Evolutionary conservation across 2,329 filamentous ascomycete genomes (phyloP).

Genomic region (Stachybotrys echinatus): DNA sequence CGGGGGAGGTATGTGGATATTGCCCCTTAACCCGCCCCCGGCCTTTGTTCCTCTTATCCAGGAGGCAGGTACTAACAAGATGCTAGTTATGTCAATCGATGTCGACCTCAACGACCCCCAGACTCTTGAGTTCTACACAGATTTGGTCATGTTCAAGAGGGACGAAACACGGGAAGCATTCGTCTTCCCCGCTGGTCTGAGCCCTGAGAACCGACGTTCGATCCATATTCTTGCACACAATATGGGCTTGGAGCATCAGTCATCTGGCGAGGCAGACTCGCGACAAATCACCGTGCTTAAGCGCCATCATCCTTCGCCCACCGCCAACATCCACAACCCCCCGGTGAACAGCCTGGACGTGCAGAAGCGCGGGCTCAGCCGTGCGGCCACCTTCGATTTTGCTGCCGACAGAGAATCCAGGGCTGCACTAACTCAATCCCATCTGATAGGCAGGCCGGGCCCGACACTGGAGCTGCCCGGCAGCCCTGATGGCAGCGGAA

Average conservation of each 20-base stretch:
- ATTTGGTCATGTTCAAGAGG: constrained; percentile 84
- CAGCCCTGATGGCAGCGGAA: constrained; percentile 58
- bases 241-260: constrained; percentile 87
- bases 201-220: constrained; percentile 78
- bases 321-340: constrained; percentile 50
- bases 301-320: constrained; percentile 46
- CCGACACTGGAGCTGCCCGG: constrained; percentile 86
- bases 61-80: background rate
- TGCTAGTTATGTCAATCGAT: constrained; percentile 40
- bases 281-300: constrained; percentile 89
- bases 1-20: constrained; percentile 32
- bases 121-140: constrained; percentile 83
- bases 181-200: constrained; percentile 75
- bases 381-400: constrained; percentile 96
- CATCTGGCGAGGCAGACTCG: constrained; percentile 80
- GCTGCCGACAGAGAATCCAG: constrained; percentile 70
- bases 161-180: constrained; percentile 72
- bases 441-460: constrained; percentile 72
- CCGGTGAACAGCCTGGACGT: constrained; percentile 67
- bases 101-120: constrained; percentile 89
- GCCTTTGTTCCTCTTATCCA: background rate
- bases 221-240: constrained; percentile 94
- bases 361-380: constrained; percentile 78
- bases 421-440: constrained; percentile 61
- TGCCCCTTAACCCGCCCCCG: background rate